Evolutionary conservation across 495 filamentous ascomycete species (phyloP), one percentile per base, ranked within the genome.

Genomic region (Talaromyces thailandensis): DNA sequence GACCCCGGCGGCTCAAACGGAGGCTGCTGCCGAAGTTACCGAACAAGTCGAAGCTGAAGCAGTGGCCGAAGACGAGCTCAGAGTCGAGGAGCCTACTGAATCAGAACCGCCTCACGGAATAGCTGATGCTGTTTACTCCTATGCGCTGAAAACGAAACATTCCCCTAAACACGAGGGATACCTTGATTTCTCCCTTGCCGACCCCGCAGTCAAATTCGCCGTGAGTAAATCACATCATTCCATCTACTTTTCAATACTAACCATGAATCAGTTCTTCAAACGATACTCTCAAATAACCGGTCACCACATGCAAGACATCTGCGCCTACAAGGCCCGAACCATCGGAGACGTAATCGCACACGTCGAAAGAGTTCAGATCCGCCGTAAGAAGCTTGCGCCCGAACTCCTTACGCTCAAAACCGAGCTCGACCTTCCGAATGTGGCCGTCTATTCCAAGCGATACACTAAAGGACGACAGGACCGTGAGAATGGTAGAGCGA

Each of bases 211-310:
- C 65, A 91, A 90, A 69, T 93, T 93, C 75, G 84, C 84, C 63
- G 88, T 93, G 26, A 45, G 43, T 57, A 2, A 60, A 62, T 29
- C 29, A 5, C n/a, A 62, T 53, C 35, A 23, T 6, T 26, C 21
- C 3, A 63, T 59, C 14, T 6, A 58, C 18, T 12, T 11, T 4
- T 32, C 57, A 26, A 29, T 25, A 62, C 28, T 62, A 64, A 45
- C 32, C 12, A 16, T 50, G 56, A 61, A 62, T 37, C 25, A 93
- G 91, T 79, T 90, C 64, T 71, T 88, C 62, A 94, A 93, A 76
- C 86, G 91, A 45, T 75, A 90, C 56, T 82, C 87, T 69, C 87
- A 91, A 69, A 77, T 97, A 58, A 92, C 85, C 29, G 91, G 90
- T 58, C 82, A 85, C 51, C 82, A 81, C 28, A 76, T 96, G 65